phyloP scores from a whole-genome alignment of 148 eudicot genomes.

The Chenopodium formosanum region DNA sequence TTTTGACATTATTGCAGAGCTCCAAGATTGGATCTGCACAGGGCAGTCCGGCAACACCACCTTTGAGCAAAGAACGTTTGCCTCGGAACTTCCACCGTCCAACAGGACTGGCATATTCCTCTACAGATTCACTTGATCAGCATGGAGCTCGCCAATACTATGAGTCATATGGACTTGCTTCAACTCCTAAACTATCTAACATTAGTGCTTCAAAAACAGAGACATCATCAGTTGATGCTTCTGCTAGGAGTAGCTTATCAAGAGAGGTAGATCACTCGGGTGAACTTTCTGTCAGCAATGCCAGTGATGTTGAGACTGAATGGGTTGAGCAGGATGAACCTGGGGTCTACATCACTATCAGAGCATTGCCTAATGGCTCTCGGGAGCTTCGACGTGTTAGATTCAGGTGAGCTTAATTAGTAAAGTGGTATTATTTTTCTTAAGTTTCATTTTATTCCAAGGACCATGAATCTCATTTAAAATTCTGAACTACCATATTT shows the following conservation, averaged over 20 bases:
- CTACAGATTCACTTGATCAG: constrained; percentile 69
- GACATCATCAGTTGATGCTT: constrained; percentile 81
- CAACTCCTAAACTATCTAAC: constrained; percentile 78
- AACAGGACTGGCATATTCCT: constrained; percentile 49
- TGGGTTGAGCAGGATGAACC: constrained; percentile 99
- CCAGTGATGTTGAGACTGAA: constrained; percentile 83
- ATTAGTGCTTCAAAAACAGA: constrained; percentile 76
- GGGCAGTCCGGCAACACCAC: constrained; percentile 83
- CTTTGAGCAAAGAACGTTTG: constrained; percentile 61
- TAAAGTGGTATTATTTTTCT: no score
- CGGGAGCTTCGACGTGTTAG: constrained; percentile 93
- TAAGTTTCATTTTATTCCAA: not conserved
- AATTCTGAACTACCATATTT: not conserved
- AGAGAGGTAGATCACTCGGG: constrained; percentile 80
- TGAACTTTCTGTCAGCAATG: constrained; percentile 79
- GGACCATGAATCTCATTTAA: not conserved
- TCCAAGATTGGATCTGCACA: constrained; percentile 58
- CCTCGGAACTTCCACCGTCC: constrained; percentile 52
- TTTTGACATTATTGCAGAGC: constrained; percentile 38
- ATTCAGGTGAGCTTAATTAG: constrained; percentile 58
- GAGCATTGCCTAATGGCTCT: constrained; percentile 76
- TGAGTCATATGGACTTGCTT: constrained; percentile 57
- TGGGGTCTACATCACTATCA: constrained; percentile 86
- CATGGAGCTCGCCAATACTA: constrained; percentile 37
- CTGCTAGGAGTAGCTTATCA: constrained; percentile 74